Base-by-base conservation (phyloP, 2,329 filamentous ascomycete species). In the Samsoniella hepiali region DNA sequence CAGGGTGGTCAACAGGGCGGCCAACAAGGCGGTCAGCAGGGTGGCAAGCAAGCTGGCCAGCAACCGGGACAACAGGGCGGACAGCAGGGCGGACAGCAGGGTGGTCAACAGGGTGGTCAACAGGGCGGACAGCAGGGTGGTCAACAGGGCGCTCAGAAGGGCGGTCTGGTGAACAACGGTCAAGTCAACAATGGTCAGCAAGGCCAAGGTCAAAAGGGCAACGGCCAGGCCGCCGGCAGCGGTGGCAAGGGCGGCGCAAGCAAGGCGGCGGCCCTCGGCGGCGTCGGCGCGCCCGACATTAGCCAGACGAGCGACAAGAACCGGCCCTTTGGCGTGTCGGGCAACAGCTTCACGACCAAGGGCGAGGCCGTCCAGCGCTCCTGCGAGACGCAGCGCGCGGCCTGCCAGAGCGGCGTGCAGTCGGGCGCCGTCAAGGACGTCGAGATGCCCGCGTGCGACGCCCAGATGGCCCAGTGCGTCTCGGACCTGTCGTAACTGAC, bases 361-460 rank as follows among this genome's bases (percentile, higher is more conserved):
- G 75, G 72, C 3, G 82, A 81, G 10, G 87, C 87, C 27, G 74
- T 82, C 47, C 81, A 87, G 73, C 79, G 87, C 54, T 82, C 84
- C 42, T 90, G 87, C 71, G 81, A 86, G 65, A 81, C 87, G 64
- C 85, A 89, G 76, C 83, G 86, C 76, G 88, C 88, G 69, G 74
- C 72, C 3, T 90, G 87, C 69, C 77, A 82, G 13, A 75, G 86
- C 66, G 81, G 81, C 34, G 82, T 82, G 63, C 88, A 88, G 72
- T 68, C 75, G 13, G 83, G 84, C 27, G 64, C 73, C 58, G 68
- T 77, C 15, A 67, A 70, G 3, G 78, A 77, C 47, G 71, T 78
- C 64, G 76, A 74, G 3, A 73, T 82, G 34, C 66, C 70, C n/a
- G 80, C 87, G 63, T 89, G 87, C 76, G 77, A 81, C 65, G 69